Evolutionary conservation across 2,329 filamentous ascomycete species (phyloP), one percentile per base, ranked within the genome.

Genomic region (Hortaea sp.): DNA sequence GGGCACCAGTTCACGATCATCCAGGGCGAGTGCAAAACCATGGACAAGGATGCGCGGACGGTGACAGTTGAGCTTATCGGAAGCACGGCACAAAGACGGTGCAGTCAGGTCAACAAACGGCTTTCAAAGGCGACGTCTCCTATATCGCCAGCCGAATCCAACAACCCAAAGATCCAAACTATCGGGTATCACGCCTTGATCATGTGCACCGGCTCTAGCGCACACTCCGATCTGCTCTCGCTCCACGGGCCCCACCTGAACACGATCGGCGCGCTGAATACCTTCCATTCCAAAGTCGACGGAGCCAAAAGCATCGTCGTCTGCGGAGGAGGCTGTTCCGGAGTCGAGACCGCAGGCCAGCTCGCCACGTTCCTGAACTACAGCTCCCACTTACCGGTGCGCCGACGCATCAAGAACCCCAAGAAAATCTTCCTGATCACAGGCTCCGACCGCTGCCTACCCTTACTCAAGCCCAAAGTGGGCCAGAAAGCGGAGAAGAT

Each of bases 341-440:
- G 63, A 11, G 55, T 67, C 41, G 65, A 68, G 51, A 59, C 57
- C 9, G 65, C 66, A 1, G 65, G 64, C 29, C 63, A 68, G 48
- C 54, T 68, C 1, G 62, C 62, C 6, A 57, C 52, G 2, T 59
- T 55, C 46, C 57, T 61, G 29, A 65, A 66, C 49, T 51, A 51
- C 37, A 53, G 34, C 28, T 47, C 34, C 13, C 49, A 54, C 42
- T 49, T 49, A 32, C 49, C 50, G 31, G 41, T 55, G 11, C 46
- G 47, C 20, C 13, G 39, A 29, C 47, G 48, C n/a, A 10, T 42
- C n/a, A 43, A 49, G 29, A 39, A 32, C 4, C 51, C 45, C 2
- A 57, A 57, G 43, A 44, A 53, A 7, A 65, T 68, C 48, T 64
- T 59, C 11, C 53, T 68, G 7, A 46, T 68, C 5, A 62, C 58